phyloP scores from a whole-genome alignment of 2,329 filamentous ascomycete species.

The Colletotrichum tabaci region DNA sequence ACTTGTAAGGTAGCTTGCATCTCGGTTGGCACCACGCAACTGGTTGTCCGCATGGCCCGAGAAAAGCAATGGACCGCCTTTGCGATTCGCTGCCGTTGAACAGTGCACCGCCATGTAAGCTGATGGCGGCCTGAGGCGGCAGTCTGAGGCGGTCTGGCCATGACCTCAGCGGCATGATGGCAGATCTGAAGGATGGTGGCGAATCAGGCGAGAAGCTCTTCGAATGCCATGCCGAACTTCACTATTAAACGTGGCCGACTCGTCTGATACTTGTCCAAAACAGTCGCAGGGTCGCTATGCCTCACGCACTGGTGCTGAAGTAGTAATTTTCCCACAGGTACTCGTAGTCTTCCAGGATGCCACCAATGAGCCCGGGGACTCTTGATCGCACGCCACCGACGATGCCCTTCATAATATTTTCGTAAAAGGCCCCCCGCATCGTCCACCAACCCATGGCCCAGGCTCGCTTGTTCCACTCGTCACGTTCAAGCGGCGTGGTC shows the following conservation, averaged over 20 bases:
- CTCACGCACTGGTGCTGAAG: slow-evolving; percentile 75
- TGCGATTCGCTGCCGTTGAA: background rate
- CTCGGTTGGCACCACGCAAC: slow-evolving; percentile 11
- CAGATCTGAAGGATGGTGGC: background rate
- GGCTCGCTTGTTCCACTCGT: slow-evolving; percentile 89
- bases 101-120: slow-evolving; percentile 4
- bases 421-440: slow-evolving; percentile 97
- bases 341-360: slow-evolving; percentile 94
- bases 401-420: slow-evolving; percentile 86
- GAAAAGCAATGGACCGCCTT: slow-evolving; percentile 17
- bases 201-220: background rate
- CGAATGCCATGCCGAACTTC: background rate
- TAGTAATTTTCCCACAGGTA: slow-evolving; percentile 99
- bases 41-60: slow-evolving; percentile 5
- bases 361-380: slow-evolving; percentile 84
- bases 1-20: slow-evolving; percentile 6
- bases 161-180: slow-evolving; percentile 7
- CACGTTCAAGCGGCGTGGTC: slow-evolving; percentile 89
- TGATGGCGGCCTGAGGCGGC: background rate
- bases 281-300: background rate
- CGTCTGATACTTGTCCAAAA: background rate
- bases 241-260: background rate
- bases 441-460: slow-evolving; percentile 96
- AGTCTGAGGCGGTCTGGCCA: slow-evolving; percentile 19
- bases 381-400: slow-evolving; percentile 81